Conservation (phyloP, 805 yeast species). For the Myxozyma monticola region DNA sequence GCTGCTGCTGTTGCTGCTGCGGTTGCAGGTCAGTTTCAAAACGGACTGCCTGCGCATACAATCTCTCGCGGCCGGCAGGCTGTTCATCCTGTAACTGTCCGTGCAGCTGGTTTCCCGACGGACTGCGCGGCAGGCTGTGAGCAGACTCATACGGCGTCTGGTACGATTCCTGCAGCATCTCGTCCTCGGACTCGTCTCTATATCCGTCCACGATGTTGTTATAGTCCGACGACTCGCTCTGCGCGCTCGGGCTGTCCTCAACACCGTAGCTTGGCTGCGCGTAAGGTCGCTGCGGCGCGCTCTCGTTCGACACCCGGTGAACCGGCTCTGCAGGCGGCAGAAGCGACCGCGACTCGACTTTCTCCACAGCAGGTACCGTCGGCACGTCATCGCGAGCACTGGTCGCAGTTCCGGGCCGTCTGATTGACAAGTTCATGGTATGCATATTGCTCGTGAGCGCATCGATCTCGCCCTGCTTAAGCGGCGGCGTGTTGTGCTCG, state of each 20-base stretch:
- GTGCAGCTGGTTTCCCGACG: constrained; percentile 2
- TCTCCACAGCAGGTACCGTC: background rate
- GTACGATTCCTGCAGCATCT: too few relatives aligned
- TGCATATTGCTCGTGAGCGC: constrained; percentile 5
- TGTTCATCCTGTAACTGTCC: background rate
- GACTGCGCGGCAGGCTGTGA: constrained; percentile 9
- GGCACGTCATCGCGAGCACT: background rate
- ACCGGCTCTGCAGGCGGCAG: constrained; percentile 2
- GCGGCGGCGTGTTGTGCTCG: constrained; percentile 16
- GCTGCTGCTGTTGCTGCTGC: background rate
- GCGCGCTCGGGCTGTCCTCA: background rate
- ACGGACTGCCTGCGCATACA: constrained; percentile 2
- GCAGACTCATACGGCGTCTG: background rate
- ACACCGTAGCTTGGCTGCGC: background rate
- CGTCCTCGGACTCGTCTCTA: constrained; percentile 3
- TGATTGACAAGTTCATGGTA: constrained; percentile 14
- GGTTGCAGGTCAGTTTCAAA: too few relatives aligned
- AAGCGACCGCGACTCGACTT: background rate
- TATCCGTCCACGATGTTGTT: constrained; percentile 12
- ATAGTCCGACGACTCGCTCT: constrained; percentile 1
- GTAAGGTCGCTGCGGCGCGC: background rate
- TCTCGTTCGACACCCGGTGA: background rate
- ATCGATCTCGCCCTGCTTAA: constrained; percentile 17
- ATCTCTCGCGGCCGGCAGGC: background rate
- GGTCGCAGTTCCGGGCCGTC: constrained; percentile 13